phyloP scores from a whole-genome alignment of 352 stramenopile genomes.

The Globisporangium mamillatum region DNA sequence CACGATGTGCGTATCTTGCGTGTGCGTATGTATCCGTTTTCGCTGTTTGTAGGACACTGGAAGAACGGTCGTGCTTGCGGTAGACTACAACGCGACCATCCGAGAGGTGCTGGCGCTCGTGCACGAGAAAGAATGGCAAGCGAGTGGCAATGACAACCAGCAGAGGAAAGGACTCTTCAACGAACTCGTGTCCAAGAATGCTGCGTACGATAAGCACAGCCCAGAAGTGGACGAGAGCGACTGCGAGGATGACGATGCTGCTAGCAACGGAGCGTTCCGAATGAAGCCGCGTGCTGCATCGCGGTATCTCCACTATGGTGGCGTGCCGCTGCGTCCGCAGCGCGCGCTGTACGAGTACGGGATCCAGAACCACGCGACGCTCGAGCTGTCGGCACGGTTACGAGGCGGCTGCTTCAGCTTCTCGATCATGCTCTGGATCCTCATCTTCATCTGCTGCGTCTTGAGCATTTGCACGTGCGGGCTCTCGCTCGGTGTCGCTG shows the following conservation, averaged over 20 bases:
- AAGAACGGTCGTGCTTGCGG: conserved; percentile 35
- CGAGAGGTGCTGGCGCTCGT: conserved; percentile 33
- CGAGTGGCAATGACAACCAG: neutral
- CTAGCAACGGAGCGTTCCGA: neutral
- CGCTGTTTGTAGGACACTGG: conserved; percentile 31
- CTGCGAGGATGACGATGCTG: neutral
- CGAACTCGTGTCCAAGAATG: conserved; percentile 1
- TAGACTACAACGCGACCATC: conserved; percentile 32
- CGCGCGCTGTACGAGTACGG: conserved; percentile 55
- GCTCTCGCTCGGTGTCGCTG: conserved; percentile 53
- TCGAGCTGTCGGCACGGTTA: conserved; percentile 39
- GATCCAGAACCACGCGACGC: conserved; percentile 68
- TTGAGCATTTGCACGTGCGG: conserved; percentile 75
- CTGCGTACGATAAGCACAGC: neutral
- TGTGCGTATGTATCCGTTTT: neutral
- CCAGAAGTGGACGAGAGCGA: neutral
- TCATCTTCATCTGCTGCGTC: conserved; percentile 73
- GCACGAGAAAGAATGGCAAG: conserved; percentile 24
- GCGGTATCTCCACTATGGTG: conserved; percentile 58
- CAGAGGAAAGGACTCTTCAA: neutral
- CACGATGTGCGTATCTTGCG: neutral
- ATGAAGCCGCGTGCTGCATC: neutral
- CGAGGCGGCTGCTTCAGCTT: conserved; percentile 69
- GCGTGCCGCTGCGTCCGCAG: conserved; percentile 47
- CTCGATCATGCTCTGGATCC: conserved; percentile 73